Evolutionary conservation across 2,329 filamentous ascomycete genomes (phyloP).

Genomic region (Tolypocladium sp.): DNA sequence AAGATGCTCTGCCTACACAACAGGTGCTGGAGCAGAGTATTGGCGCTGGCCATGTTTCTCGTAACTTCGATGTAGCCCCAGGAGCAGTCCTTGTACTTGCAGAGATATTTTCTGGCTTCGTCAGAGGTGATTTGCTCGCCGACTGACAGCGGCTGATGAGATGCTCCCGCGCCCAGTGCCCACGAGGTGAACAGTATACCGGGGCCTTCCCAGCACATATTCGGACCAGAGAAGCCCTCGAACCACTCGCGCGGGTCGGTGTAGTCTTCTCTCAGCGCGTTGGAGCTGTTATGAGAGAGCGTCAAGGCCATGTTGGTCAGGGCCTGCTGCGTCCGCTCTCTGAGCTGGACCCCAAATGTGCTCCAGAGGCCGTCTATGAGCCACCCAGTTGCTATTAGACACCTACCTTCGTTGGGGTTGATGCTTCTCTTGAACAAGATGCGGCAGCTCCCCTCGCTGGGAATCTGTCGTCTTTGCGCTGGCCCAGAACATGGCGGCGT

Average conservation of each 20-base stretch:
- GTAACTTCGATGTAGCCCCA: conserved; percentile 16
- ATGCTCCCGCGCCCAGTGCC: conserved; percentile 1
- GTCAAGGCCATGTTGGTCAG: conserved; percentile 19
- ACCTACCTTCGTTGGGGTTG: conserved; percentile 11
- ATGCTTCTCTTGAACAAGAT: neutral
- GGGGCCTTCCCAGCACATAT: conserved; percentile 27
- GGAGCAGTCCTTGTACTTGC: conserved; percentile 9
- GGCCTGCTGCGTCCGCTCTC: conserved; percentile 5
- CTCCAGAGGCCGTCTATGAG: conserved; percentile 9
- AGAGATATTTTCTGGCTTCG: conserved; percentile 3
- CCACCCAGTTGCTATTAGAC: conserved; percentile 3
- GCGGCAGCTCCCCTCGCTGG: neutral
- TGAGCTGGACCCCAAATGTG: conserved; percentile 9
- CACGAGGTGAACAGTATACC: conserved; percentile 21
- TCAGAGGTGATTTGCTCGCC: neutral
- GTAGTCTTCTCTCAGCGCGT: conserved; percentile 21
- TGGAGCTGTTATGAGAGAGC: conserved; percentile 23
- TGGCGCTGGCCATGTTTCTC: conserved; percentile 15
- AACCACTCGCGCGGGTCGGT: conserved; percentile 20
- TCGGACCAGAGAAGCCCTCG: conserved; percentile 22
- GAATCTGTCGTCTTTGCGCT: no score
- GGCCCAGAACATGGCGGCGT: no score
- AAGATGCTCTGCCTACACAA: conserved; percentile 17
- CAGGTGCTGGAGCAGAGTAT: conserved; percentile 22
- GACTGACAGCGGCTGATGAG: neutral